Evolutionary conservation across 345 rosid genomes (phyloP).

Genomic region (Arabidopsis thaliana): DNA sequence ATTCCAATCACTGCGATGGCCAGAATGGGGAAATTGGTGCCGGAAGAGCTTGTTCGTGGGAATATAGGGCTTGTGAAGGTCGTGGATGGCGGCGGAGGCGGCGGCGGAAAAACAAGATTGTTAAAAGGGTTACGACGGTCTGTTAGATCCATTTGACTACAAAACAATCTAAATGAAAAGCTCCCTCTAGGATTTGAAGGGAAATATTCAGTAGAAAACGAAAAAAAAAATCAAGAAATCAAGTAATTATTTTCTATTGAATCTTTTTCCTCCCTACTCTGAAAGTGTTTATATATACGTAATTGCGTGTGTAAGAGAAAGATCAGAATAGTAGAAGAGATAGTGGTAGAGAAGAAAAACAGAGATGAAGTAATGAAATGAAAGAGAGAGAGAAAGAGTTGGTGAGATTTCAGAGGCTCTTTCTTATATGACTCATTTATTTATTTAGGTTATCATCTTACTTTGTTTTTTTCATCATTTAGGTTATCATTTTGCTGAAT

Average conservation of each 20-base stretch:
- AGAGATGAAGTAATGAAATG: constrained; percentile 32
- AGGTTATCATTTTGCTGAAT: constrained; percentile 22
- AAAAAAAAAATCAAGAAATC: not conserved
- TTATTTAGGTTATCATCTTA: constrained; percentile 29
- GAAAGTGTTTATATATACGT: constrained; percentile 25
- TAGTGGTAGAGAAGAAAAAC: constrained; percentile 37
- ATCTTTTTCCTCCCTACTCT: constrained; percentile 18
- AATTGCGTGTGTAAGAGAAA: constrained; percentile 16
- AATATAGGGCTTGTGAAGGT: constrained; percentile 39
- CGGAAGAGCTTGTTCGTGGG: constrained; percentile 39
- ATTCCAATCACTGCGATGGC: constrained; percentile 86
- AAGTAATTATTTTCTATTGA: not conserved
- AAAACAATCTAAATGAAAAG: not conserved
- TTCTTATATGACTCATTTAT: constrained; percentile 27
- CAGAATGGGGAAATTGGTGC: constrained; percentile 60
- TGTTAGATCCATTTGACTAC: constrained; percentile 38
- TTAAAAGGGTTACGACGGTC: constrained; percentile 40
- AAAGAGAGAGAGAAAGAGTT: constrained; percentile 34
- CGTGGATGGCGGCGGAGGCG: constrained; percentile 21
- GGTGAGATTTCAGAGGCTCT: constrained; percentile 46
- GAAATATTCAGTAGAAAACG: not conserved
- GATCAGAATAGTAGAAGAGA: constrained; percentile 16
- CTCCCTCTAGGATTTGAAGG: not conserved
- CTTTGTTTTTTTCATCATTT: constrained; percentile 3
- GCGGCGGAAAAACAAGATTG: constrained; percentile 46